These are phyloP conservation scores for Auriscalpium microsporum DNA, from an alignment of 768 basidiomycete species.

Conservation along the genomic window DNA sequence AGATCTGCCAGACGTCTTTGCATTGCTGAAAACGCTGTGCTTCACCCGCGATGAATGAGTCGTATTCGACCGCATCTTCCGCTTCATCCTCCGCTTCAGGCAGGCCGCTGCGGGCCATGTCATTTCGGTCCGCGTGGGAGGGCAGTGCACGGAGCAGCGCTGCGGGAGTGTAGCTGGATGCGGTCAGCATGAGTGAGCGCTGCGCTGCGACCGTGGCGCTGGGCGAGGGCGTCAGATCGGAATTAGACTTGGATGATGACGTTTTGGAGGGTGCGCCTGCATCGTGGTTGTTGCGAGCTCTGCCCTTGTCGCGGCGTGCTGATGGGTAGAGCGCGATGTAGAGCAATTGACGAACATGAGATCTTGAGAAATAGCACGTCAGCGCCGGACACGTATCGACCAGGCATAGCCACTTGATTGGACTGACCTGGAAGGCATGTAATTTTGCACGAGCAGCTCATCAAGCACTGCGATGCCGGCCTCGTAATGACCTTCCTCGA, in stretches of 20 bases:
- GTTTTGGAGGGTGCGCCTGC: slow-evolving; percentile 7
- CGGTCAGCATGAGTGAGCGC: slow-evolving; percentile 10
- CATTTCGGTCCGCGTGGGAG: slow-evolving; percentile 4
- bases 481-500: slow-evolving; percentile 74
- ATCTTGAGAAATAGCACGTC: background rate
- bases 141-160: slow-evolving; percentile 13
- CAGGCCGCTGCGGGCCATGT: background rate
- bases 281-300: background rate
- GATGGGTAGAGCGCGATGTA: slow-evolving; percentile 16
- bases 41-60: slow-evolving; percentile 11
- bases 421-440: slow-evolving; percentile 52
- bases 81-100: background rate
- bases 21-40: slow-evolving; percentile 13
- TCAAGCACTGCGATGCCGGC: slow-evolving; percentile 54
- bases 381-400: too few species aligned
- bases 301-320: background rate
- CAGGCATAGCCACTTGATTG: background rate
- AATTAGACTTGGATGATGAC: slow-evolving; percentile 1
- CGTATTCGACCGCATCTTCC: slow-evolving; percentile 3
- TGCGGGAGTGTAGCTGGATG: slow-evolving; percentile 9
- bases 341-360: slow-evolving; percentile 14
- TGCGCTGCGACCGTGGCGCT: slow-evolving; percentile 8
- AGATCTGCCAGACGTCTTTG: slow-evolving; percentile 17
- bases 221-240: slow-evolving; percentile 1
- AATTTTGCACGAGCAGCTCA: slow-evolving; percentile 49